Base-by-base conservation (phyloP, 176 grass and related monocot genomes). In the Carex kokanica region DNA sequence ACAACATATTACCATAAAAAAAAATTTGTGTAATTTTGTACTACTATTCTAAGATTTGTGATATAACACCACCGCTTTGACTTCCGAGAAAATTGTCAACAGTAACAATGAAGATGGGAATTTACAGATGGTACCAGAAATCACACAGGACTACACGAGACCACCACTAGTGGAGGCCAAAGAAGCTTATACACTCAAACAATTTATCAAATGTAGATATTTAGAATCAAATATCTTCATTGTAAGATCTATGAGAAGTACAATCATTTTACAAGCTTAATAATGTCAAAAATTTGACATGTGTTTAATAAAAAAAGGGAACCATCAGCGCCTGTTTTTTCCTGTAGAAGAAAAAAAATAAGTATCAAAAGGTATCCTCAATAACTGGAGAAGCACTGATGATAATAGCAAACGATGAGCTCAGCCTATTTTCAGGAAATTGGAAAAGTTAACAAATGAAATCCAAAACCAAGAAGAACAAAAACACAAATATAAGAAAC, bases 251-350 rank as follows among this genome's bases (percentile, higher is more conserved):
- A 73, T 63, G 49, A 64, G 36, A 72, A 84, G 32, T 54, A 58
- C 29, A 74, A 84, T 24, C 14, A 75, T 59, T 73, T 84, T 84
- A 84, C 71, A 75, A 64, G 32, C 79, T 64, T 60, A 20, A 61
- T 43, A 12, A 21, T 23, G 59, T 85, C 60, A 75, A 85, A 84
- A 69, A 31, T 20, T 31, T n/a, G 49, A 66, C 53, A 78, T 8
- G 9, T 71, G 57, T 79, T 65, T 25, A 56, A 54, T 43, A 0
- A 21, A 53, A 65, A 18, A 16, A 64, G 18, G 38, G 27, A 69
- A 56, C 25, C 41, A 79, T 97, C 73, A 93, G 21, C 84, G 65
- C 7, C 60, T 89, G 16, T 74, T 40, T 66, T 93, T 97, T 55
- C 89, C 94, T 93, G 83, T 34, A 58, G 86, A 24, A 18, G 80